Evolutionary conservation across 2,329 filamentous ascomycete species (phyloP), one percentile per base, ranked within the genome.

Genomic region (Escovopsis sp.): DNA sequence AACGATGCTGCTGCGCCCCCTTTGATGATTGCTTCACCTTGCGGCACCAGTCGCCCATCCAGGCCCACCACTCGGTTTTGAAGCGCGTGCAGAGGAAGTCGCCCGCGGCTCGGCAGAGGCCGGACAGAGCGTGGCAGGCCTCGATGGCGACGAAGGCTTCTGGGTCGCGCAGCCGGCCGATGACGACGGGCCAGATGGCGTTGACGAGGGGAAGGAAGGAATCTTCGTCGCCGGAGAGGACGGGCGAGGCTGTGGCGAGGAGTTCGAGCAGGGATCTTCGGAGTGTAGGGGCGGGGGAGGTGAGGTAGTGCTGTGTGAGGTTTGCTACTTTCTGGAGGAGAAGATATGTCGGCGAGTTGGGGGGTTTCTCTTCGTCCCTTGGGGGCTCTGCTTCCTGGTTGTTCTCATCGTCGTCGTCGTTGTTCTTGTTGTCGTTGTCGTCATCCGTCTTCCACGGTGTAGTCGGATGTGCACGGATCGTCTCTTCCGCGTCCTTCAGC

Each of bases 201-300:
- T 96, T 90, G 45, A 96, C 76, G 0, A 96, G 67, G 0, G 90
- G 90, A 2, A 98, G 60, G 52, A 94, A 94, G 0, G 76, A 73
- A 41, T 87, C 76, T 51, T 94, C 81, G 44, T 94, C 76, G 4
- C 65, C 66, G 0, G 79, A 72, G 3, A 98, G 70, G 1, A 81
- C 68, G 1, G 78, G 72, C 4, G 79, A 70, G 3, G 85, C 78
- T 1, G 76, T 84, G 18, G 69, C 62, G 11, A 96, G 70, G 5
- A 96, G 72, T 13, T 74, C 70, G 9, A 98, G 71, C 4, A 98
- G 68, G 1, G 79, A 83, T 21, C 75, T 75, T 28, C 88, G 77
- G 8, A 98, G 68, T 10, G 74, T 71, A 0, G 87, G 76, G 0
- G 85, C 87, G 0, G 83, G 77, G 0, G 85, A 87, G 5, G 88